These are phyloP conservation scores for Aspergillus candidus DNA, from an alignment of 2,329 filamentous ascomycete species.

Conservation along the genomic window DNA sequence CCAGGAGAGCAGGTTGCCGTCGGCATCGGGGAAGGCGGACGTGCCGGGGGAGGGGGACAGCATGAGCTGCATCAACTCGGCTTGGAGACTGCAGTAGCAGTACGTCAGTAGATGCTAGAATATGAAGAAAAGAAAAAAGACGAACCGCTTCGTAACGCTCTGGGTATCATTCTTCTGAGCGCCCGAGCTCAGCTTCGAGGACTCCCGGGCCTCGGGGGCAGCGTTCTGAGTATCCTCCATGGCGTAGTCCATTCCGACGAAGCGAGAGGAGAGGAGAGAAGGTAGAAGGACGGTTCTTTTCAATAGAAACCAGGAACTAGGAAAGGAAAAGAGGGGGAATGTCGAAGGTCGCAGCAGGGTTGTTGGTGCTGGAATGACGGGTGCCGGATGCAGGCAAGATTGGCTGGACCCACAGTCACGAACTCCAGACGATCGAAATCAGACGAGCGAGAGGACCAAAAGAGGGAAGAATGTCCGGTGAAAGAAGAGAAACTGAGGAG, in stretches of 20 bases:
- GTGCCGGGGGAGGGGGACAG: slow-evolving; percentile 87
- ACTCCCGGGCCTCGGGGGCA: slow-evolving; percentile 56
- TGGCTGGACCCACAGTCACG: slow-evolving; percentile 16
- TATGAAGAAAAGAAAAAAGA: neutral
- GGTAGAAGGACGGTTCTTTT: slow-evolving; percentile 1
- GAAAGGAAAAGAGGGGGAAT: slow-evolving; percentile 15
- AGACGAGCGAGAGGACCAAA: neutral
- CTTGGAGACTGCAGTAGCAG: slow-evolving; percentile 65
- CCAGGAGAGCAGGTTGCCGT: slow-evolving; percentile 88
- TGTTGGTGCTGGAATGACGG: slow-evolving; percentile 30
- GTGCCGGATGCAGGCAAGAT: slow-evolving; percentile 20
- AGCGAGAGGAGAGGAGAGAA: neutral
- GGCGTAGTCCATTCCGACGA: slow-evolving; percentile 46
- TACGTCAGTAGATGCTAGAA: neutral
- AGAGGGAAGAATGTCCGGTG: slow-evolving; percentile 2
- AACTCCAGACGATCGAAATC: slow-evolving; percentile 17
- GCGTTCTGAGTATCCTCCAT: slow-evolving; percentile 63
- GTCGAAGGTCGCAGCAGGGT: slow-evolving; percentile 17
- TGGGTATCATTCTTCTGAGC: slow-evolving; percentile 59
- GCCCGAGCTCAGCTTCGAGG: slow-evolving; percentile 54
- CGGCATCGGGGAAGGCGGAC: slow-evolving; percentile 86
- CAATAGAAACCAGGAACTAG: slow-evolving; percentile 3
- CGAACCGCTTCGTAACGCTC: slow-evolving; percentile 73
- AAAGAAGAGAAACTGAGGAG: neutral
- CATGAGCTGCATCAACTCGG: slow-evolving; percentile 98